Evolutionary conservation across 805 yeast species (phyloP).

Genomic region (Scheffersomyces ergatensis): DNA sequence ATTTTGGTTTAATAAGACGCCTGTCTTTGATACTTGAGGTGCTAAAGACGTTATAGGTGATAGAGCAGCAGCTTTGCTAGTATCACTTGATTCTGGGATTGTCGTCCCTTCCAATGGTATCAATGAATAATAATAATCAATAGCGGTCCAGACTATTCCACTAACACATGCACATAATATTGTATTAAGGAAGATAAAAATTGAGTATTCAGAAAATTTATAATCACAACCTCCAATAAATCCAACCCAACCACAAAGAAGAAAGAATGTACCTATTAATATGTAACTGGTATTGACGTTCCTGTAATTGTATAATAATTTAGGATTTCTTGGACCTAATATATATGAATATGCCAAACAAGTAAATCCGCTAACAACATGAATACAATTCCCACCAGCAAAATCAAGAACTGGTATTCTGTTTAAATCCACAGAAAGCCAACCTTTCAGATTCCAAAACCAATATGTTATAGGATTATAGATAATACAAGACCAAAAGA

Average conservation of each 20-base stretch:
- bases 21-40: slow-evolving; percentile 12
- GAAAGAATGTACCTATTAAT: slow-evolving; percentile 30
- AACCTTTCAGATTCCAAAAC: slow-evolving; percentile 44
- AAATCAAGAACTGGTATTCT: slow-evolving; percentile 40
- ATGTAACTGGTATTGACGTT: slow-evolving; percentile 33
- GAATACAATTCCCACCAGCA: slow-evolving; percentile 47
- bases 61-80: not conserved
- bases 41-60: not conserved
- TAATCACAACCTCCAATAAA: slow-evolving; percentile 43
- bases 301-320: slow-evolving; percentile 32
- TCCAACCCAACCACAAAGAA: slow-evolving; percentile 40
- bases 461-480: slow-evolving; percentile 45
- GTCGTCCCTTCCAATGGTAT: slow-evolving; percentile 32
- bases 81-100: not conserved
- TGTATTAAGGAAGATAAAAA: slow-evolving; percentile 31
- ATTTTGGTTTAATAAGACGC: slow-evolving; percentile 13
- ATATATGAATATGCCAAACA: slow-evolving; percentile 41
- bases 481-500: slow-evolving; percentile 38
- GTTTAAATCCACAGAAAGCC: slow-evolving; percentile 34
- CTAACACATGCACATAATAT: slow-evolving; percentile 32
- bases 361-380: slow-evolving; percentile 45
- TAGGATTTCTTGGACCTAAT: slow-evolving; percentile 42
- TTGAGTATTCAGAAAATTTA: slow-evolving; percentile 29
- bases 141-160: slow-evolving; percentile 33
- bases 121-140: slow-evolving; percentile 39